Evolutionary conservation across 2,329 filamentous ascomycete genomes (phyloP), one percentile per base, ranked within the genome.

Genomic region (Neoarthrinium moseri): DNA sequence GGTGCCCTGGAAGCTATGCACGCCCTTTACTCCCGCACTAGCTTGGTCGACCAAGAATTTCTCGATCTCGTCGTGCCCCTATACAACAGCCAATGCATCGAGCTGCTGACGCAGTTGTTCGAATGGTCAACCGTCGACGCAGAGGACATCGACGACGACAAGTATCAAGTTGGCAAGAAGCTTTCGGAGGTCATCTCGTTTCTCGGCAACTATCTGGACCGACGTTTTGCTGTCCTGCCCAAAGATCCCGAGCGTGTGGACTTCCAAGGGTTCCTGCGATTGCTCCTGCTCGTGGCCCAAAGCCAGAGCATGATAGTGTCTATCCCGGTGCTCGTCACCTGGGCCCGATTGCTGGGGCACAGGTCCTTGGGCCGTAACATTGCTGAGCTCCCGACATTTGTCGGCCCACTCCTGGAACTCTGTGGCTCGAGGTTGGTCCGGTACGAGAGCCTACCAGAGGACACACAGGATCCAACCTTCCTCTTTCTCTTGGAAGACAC

Each of bases 101-200:
- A 78, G 29, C 75, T 95, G 6, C 81, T 91, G 55, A 81, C 79
- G 51, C 80, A 84, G 48, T 75, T 96, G 11, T 91, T 89, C 57
- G 81, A 86, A 51, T 94, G 89, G 87, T 89, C 89, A 4, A 69
- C 83, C 10, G 84, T 92, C 34, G 86, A 91, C 52, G 80, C 89
- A 3, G 81, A 89, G 48, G 86, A 96, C 56, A 83, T 96, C 48
- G 89, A 96, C 54, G 90, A 96, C 59, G 86, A 91, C 59, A 95
- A 91, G 62, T 97, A 99, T 63, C 83, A 89, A 45, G 83, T 96
- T 55, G 84, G 89, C 32, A 97, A 97, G 71, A 96, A 95, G 67
- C 81, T 97, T 37, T 91, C 91, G 1, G 94, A 99, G 80, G 82
- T 96, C 72, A 74, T 96, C 8, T 92, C 91, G 20, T 89, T 88